phyloP scores from a whole-genome alignment of 2,329 filamentous ascomycete species.

The Aspergillus sp. region DNA sequence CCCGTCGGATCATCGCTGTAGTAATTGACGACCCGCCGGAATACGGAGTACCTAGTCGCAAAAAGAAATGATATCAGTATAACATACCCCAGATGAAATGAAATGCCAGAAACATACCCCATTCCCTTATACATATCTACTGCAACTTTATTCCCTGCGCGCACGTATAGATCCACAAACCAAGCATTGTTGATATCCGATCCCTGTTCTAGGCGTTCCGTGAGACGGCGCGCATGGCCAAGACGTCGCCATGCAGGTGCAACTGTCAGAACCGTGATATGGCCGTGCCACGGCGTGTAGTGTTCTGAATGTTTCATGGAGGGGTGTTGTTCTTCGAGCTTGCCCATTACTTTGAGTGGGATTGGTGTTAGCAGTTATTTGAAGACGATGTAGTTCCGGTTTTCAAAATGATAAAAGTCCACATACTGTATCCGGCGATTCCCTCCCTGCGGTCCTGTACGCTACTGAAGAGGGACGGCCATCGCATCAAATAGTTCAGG shows the following conservation, averaged over 20 bases:
- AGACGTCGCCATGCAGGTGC: conserved; percentile 81
- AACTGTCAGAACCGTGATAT: conserved; percentile 94
- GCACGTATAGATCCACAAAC: conserved; percentile 95
- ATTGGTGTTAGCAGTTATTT: not conserved
- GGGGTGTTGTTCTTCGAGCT: conserved; percentile 83
- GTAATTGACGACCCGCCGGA: conserved; percentile 83
- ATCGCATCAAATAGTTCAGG: conserved; percentile 90
- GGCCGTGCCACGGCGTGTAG: conserved; percentile 98
- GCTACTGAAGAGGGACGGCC: conserved; percentile 91
- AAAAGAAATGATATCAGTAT: not conserved
- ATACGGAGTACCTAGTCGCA: conserved; percentile 68
- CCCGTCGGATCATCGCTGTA: conserved; percentile 81
- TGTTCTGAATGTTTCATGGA: conserved; percentile 74
- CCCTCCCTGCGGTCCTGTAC: conserved; percentile 84
- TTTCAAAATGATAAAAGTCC: not conserved
- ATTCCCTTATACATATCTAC: conserved; percentile 86
- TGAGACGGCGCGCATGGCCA: conserved; percentile 82
- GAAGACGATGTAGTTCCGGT: not conserved
- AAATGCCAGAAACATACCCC: conserved; percentile 57
- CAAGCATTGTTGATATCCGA: conserved; percentile 81
- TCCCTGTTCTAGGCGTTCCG: conserved; percentile 75
- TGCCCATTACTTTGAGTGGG: conserved; percentile 80
- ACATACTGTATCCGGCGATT: conserved; percentile 89
- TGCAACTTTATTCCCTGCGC: conserved; percentile 82
- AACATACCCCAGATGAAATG: not conserved